Conservation (phyloP, 352 stramenopile species). For the Blastocystis sp. region DNA sequence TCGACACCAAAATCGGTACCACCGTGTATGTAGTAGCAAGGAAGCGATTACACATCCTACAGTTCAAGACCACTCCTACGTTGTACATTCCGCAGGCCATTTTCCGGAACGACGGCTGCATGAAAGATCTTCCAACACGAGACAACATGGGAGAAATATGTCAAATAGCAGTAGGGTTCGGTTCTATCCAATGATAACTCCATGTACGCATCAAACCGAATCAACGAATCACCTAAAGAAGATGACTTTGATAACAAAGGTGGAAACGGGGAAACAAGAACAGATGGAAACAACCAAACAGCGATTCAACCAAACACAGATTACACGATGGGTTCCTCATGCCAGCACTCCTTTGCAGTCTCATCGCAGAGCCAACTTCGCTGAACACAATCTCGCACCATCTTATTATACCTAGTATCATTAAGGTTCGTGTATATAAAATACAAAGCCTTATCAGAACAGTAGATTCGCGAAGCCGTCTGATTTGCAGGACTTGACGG, state of each 20-base stretch:
- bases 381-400: slow-evolving; percentile 94
- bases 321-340: neutral
- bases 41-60: neutral
- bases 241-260: neutral
- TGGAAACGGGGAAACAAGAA: neutral
- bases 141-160: neutral
- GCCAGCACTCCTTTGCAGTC: neutral
- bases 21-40: slow-evolving; percentile 25
- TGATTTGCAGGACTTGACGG: slow-evolving; percentile 80
- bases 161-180: neutral
- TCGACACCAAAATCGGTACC: neutral
- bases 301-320: neutral
- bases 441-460: slow-evolving; percentile 87
- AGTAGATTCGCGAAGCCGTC: slow-evolving; percentile 86
- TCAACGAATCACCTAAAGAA: neutral
- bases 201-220: neutral
- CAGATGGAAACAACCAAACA: neutral
- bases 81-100: neutral
- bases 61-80: neutral
- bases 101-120: neutral
- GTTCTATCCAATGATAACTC: neutral
- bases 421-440: neutral
- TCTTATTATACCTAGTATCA: slow-evolving; percentile 79
- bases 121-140: slow-evolving; percentile 15
- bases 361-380: slow-evolving; percentile 67